Evolutionary conservation across 306 rosid genomes (phyloP), one percentile per base, ranked within the genome.

Genomic region (Hippophae tibetana): DNA sequence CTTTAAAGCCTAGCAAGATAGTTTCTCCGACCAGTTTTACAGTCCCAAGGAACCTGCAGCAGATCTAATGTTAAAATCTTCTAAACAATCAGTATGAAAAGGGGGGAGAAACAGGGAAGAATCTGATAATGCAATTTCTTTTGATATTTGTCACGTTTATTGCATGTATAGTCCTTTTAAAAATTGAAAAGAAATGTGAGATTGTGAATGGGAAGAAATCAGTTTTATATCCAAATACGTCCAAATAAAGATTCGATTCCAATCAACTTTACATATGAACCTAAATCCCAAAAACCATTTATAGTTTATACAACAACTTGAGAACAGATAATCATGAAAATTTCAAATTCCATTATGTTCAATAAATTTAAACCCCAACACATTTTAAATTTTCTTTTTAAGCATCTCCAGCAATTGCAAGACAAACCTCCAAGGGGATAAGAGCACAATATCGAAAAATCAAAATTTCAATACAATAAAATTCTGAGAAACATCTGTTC

Each of bases 11-110:
- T 31, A 31, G 38, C 42, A 61, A 52, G 48, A 56, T 72, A 55
- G 69, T 74, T 65, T 71, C 75, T 7, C 54, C 64, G 41, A 64
- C 69, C 61, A 25, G 68, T 40, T 55, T 64, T 59, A 60, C 71
- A 78, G 5, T 56, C 63, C 64, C 71, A 54, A 57, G 27, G 54
- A 77, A 76, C 87, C 96, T 88, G 94, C 74, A 84, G 61, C 56
- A 73, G 52, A 53, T 49, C 10, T 64, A 47, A 45, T 42, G 43
- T 69, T 56, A 72, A 58, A 56, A 80, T 52, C 65, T 54, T 53
- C 6, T 9, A 57, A 50, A 13, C 5, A 65, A 60, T 61, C 63
- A 52, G 41, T 5, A 43, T 52, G 43, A 65, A 40, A 57, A 56
- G 51, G 53, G 3, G 41, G 59, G 50, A 47, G 42, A 60, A 61